Base-by-base conservation (phyloP, 768 basidiomycete genomes). In the Coprinopsis sp. region DNA sequence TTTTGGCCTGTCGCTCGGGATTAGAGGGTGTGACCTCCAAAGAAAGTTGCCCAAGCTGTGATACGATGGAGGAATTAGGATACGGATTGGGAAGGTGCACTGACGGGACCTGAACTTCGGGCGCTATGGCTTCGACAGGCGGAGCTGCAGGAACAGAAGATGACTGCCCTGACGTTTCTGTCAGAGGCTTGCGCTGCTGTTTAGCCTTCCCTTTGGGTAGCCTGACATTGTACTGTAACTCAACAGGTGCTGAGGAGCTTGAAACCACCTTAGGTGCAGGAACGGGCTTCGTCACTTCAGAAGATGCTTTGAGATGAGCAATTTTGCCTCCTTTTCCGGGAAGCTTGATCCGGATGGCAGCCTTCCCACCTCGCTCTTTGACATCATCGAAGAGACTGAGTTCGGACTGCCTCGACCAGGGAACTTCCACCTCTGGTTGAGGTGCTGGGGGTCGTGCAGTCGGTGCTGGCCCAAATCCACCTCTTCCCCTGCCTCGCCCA, bases 341-440 rank as follows among this genome's bases (percentile, higher is more conserved):
- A 16, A 91, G 61, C 56, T 79, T 84, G 46, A 91, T 72, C 19
- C 84, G 77, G 73, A 23, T 69, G 69, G 23, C 73, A 70, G 4
- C 73, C 76, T 37, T 77, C 18, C 80, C 78, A 11, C 66, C 66
- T n/a, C 80, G 77, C 11, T 79, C 71, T 57, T 81, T 82, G 21
- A 78, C 56, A 40, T 89, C 85, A 40, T 77, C 73, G 66, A 82
- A 83, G 14, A 91, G 78, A 61, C 81, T 86, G 2, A 72, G 75
- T 56, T 91, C 87, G 53, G 83, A 79, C 44, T 89, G 86, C 58
- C 89, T 90, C 7, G 89, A 91, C 87, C 87, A 91, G 55, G 81
- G 73, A 36, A 75, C 74, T 57, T 91, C 89, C 7, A 87, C 87
- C 60, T 87, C 89, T 77, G 79, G 78, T 6, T 76, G 65, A 57